Base-by-base conservation (phyloP, 257 asterid species). In the Salvia splendens region DNA sequence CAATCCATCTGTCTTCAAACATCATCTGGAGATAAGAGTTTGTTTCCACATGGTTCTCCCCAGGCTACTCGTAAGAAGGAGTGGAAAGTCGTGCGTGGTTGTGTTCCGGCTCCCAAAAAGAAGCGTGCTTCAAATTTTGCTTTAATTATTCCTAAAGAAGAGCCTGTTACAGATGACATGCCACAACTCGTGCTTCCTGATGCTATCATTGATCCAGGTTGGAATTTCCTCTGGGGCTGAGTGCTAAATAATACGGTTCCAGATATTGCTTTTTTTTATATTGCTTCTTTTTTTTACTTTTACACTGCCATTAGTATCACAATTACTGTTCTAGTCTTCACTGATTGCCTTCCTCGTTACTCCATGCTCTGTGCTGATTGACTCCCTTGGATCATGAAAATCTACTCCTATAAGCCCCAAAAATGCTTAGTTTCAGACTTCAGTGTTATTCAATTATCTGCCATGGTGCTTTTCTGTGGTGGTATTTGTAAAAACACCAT, bases 161-260 rank as follows among this genome's bases (percentile, higher is more conserved):
- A 85, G 73, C 82, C 87, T 11, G 20, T 82, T 72, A 82, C 91
- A 12, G 88, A 75, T 72, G 94, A 78, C 45, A 41, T 48, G 72
- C 82, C 84, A 58, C 70, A 24, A 64, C 15, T 51, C 61, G 75
- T 68, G 40, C 81, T 66, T 76, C 89, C 87, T 66, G 5, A 67
- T 64, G 79, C 81, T 56, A 79, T 74, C 64, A 60, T 70, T 71
- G 73, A 55, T 73, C 79, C 87, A 78, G 98, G 98, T 89, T 60
- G 70, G 47, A 46, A 62, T 77, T 55, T 30, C 43, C 45, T 8
- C 45, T 45, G 55, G 69, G 77, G 64, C 61, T 72, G 52, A 35
- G 62, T 45, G 24, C 36, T 28, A 56, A 17, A 17, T 17, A 17
- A 5, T 51, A 66, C 52, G 28, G 53, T 68, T 59, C 61, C 45